Conservation (phyloP, 257 asterid species). For the Forsythia suspensa region DNA sequence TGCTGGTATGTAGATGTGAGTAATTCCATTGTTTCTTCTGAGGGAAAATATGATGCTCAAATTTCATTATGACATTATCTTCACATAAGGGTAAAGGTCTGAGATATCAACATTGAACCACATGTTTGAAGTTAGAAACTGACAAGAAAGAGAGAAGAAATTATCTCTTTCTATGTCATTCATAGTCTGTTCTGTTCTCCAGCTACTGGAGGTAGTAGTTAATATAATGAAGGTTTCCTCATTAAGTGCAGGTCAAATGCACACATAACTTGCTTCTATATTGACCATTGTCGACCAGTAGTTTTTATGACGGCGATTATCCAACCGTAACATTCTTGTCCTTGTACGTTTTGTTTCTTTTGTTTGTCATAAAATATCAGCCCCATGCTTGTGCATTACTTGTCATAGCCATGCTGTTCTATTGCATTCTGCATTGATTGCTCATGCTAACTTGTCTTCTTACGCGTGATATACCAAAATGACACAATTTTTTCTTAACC, state of each 20-base stretch:
- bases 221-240: background rate
- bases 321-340: background rate
- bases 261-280: background rate
- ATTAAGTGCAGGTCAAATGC: background rate
- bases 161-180: background rate
- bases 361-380: background rate
- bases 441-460: background rate
- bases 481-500: background rate
- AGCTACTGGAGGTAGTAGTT: background rate
- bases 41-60: background rate
- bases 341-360: background rate
- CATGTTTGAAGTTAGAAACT: background rate
- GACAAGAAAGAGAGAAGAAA: background rate
- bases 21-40: background rate
- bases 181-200: background rate
- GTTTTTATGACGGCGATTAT: background rate
- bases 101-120: conserved; percentile 1
- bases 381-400: too few relatives aligned
- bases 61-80: conserved; percentile 4
- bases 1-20: background rate
- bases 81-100: background rate
- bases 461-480: background rate
- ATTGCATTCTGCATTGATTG: background rate
- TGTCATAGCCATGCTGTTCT: background rate
- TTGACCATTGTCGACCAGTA: background rate